Base-by-base conservation (phyloP, 2,329 filamentous ascomycete species). In the Fusarium sambucinum region DNA sequence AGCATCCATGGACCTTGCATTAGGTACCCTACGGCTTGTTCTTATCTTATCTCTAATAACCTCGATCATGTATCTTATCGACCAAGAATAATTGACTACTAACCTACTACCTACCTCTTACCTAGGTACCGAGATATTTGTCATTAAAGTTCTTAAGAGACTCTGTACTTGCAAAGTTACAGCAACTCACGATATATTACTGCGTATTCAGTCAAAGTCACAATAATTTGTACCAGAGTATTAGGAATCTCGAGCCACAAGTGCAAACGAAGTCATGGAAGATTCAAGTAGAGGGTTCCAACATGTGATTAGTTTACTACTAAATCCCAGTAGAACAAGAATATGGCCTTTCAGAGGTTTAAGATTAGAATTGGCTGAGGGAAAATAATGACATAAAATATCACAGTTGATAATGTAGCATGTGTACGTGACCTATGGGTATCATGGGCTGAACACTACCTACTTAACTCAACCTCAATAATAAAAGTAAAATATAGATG, bases 1-100 rank as follows among this genome's bases (percentile, higher is more conserved):
- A 48, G 30, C 54, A 44, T 30, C 17, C 32, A 29, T 29, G 17
- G n/a, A 40, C 30, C 40, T 58, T 58, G 59, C 23, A 55, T 12
- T n/a, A 27, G 27, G 27, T 27, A 25, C 17, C 17, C 5, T 25
- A 17, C 8, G 23, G 9, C 16, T 7, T 27, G 8, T 33, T 41
- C 29, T 46, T n/a, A 19, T 14, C 35, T 59, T 59, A 62, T 62
- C 59, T 33, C 30, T 19, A 30, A 55, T 62, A 67, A 38, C 11
- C n/a, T 21, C 35, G 6, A 7, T 19, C 17, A 19, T 13, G 11
- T 37, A 37, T 37, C 16, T 37, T n/a, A 37, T 37, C n/a, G n/a
- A 8, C n/a, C 38, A 41, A 23, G 32, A 16, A 33, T 33, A 17
- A 33, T 33, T 33, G 14, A 17, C 14, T 25, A 25, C 23, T 25